These are phyloP conservation scores for Aechmea fasciata DNA, from an alignment of 176 grass and related monocot genomes.

Conservation along the genomic window DNA sequence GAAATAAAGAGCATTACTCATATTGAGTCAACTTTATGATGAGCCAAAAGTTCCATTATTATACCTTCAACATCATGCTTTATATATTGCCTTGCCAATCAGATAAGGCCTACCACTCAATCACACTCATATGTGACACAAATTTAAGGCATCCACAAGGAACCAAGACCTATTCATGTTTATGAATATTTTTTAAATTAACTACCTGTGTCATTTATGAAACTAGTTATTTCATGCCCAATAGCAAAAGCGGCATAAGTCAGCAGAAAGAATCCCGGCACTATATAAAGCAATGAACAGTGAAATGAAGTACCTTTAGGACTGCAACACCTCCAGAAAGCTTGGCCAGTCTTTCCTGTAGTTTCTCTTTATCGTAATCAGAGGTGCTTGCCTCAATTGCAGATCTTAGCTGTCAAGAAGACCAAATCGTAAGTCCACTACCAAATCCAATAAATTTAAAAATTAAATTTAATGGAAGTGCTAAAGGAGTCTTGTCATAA, in stretches of 20 bases:
- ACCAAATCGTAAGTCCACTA: background rate
- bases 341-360: constrained; percentile 55
- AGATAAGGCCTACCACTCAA: too few relatives aligned
- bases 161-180: too few relatives aligned
- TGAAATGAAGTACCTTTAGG: constrained; percentile 36
- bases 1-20: background rate
- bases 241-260: background rate
- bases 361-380: constrained; percentile 54
- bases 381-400: constrained; percentile 54
- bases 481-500: background rate
- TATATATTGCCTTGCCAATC: too few relatives aligned
- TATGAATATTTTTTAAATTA: too few relatives aligned
- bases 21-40: background rate
- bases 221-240: background rate
- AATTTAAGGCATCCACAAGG: too few relatives aligned
- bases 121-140: too few relatives aligned
- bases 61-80: too few relatives aligned
- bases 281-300: background rate
- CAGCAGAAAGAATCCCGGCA: background rate
- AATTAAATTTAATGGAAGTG: background rate
- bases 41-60: too few relatives aligned
- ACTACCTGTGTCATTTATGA: background rate
- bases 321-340: constrained; percentile 57
- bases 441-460: background rate
- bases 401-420: constrained; percentile 44